A percentile compares a stretch with the other conserved stretches of the same genome.
Evolutionary conservation across 2,329 filamentous ascomycete genomes (phyloP).

Genomic region (Periglandula ipomoeae): DNA sequence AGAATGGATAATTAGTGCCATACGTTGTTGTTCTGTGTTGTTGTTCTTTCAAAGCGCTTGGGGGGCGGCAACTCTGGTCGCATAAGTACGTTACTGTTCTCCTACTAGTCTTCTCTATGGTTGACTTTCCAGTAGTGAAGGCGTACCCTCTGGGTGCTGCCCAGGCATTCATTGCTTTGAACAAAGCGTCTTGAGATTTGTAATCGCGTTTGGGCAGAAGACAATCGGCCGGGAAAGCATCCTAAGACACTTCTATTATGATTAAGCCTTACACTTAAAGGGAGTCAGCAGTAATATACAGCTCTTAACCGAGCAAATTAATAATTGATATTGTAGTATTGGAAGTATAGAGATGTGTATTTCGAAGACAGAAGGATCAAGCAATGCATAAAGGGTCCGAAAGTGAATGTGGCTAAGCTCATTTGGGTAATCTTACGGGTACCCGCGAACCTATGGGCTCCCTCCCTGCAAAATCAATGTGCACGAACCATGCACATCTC

Average conservation of each 20-base stretch:
- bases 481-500: background rate
- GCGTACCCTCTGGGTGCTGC: background rate
- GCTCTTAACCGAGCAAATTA: no score
- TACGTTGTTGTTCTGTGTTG: conserved; percentile 7
- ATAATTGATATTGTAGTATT: no score
- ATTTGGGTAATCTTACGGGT: background rate
- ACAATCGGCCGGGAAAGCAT: background rate
- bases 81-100: background rate
- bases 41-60: background rate
- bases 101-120: background rate
- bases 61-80: background rate
- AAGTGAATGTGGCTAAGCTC: no score
- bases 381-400: background rate
- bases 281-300: background rate
- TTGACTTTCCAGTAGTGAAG: background rate
- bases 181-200: background rate
- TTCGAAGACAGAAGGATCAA: background rate
- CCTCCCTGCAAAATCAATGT: background rate
- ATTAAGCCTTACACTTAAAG: background rate
- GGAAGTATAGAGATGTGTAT: background rate
- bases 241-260: background rate
- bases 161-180: background rate
- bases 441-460: background rate
- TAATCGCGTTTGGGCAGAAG: background rate
- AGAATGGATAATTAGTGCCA: conserved; percentile 8